Base-by-base conservation (phyloP, 2,329 filamentous ascomycete species). In the Aspergillus sp. region DNA sequence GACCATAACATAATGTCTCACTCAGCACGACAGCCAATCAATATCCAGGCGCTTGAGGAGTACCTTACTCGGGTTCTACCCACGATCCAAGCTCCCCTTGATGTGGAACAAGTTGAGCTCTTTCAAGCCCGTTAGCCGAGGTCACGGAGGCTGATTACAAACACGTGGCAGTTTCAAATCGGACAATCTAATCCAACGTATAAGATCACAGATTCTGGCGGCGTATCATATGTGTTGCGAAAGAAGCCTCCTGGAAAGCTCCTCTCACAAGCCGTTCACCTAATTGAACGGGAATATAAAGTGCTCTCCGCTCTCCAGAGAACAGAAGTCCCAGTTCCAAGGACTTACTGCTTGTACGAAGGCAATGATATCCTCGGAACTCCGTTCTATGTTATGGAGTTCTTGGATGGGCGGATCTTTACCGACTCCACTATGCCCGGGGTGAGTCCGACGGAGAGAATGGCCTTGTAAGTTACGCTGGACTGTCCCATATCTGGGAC, bases 321-420 rank as follows among this genome's bases (percentile, higher is more conserved):
- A 0, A 53, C 17, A 2, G 28, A 19, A 1, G 38, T 58, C 1
- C 48, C 56, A 2, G 56, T 58, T 3, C 56, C 56, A 3, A 41
- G 28, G 21, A 36, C 30, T 0, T 53, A 53, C n/a, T 17, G 49
- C 10, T 49, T 58, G 7, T 58, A 47, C 5, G 41, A 45, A 13
- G 39, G 48, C 12, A 2, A 13, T 2, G 13, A 21, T 0, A 10
- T 58, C 1, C 17, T 58, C 13, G 47, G 47, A 4, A 58, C 48
- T 2, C 32, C 58, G 1, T 60, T 60, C 36, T 60, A 60, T n/a
- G 32, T 60, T n/a, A 60, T 55, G 58, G 13, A 56, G 13, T 60
- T 60, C 3, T 21, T 60, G 3, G 47, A 55, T 10, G 58, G 58
- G 1, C 28, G 58, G 2, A 39, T 51, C 6, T 39, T 55, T 10